phyloP scores from a whole-genome alignment of 345 rosid genomes.

The Mangifera indica region DNA sequence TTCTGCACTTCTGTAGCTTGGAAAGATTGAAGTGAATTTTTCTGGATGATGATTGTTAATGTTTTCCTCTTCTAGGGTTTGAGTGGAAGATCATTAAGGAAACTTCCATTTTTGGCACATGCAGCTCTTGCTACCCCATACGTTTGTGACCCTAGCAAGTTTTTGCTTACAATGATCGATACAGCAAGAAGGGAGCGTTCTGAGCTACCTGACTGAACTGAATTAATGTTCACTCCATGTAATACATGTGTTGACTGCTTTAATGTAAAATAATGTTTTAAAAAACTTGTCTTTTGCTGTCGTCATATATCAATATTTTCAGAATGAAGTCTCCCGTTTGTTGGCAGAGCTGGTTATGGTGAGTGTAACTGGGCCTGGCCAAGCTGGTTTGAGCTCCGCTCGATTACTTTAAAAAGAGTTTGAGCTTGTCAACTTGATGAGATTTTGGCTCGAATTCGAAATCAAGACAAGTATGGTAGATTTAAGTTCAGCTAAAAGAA shows the following conservation, averaged over 20 bases:
- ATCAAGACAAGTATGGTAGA: no score
- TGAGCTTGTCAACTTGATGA: no score
- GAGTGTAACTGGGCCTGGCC: background rate
- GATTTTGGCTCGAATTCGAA: no score
- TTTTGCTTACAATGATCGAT: slow-evolving; percentile 66
- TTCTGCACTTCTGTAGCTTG: background rate
- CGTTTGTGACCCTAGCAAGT: slow-evolving; percentile 53
- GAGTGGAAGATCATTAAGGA: slow-evolving; percentile 88
- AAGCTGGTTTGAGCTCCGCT: no score
- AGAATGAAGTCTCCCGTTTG: background rate
- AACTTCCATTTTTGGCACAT: slow-evolving; percentile 89
- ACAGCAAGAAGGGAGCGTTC: slow-evolving; percentile 68
- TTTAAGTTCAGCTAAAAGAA: no score
- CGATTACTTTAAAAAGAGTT: no score
- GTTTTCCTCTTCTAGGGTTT: slow-evolving; percentile 55
- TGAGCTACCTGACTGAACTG: slow-evolving; percentile 71
- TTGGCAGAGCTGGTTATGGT: background rate
- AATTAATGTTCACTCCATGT: slow-evolving; percentile 23
- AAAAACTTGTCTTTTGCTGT: background rate
- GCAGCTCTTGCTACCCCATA: slow-evolving; percentile 68
- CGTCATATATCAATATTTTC: background rate
- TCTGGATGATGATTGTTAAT: slow-evolving; percentile 1
- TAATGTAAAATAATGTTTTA: background rate
- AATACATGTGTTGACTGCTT: slow-evolving; percentile 1
- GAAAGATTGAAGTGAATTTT: background rate